Percentiles rank a stretch among this genome's conserved stretches.
Evolutionary conservation across 495 filamentous ascomycete species (phyloP).

Genomic region (Physcia stellaris): DNA sequence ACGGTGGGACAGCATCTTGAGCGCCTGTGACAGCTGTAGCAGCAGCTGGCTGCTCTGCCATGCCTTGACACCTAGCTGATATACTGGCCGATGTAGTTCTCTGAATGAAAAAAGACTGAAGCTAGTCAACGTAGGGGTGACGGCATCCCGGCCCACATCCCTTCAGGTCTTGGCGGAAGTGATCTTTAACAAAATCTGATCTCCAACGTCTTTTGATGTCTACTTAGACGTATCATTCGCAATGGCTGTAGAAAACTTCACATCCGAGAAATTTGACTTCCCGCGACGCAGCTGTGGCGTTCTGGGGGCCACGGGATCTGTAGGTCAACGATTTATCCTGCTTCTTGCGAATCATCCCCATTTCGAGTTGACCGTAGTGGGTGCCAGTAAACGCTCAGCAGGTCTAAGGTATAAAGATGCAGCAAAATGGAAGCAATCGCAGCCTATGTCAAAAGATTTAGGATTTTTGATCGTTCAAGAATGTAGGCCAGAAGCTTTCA

Average conservation of each 20-base stretch:
- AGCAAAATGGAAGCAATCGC: constrained; percentile 70
- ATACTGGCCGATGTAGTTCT: too few species aligned
- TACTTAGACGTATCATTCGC: too few species aligned
- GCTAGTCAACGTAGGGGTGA: too few species aligned
- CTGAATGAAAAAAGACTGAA: too few species aligned
- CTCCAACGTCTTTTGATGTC: too few species aligned
- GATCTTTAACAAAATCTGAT: too few species aligned
- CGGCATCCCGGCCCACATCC: too few species aligned
- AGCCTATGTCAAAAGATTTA: constrained; percentile 52
- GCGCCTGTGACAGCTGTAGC: constrained; percentile 12
- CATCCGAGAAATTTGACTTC: too few species aligned
- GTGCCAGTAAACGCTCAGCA: constrained; percentile 64
- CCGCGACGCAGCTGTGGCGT: too few species aligned
- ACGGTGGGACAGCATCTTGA: constrained; percentile 23
- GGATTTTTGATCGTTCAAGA: constrained; percentile 59
- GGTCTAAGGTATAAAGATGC: constrained; percentile 78
- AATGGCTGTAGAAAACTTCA: too few species aligned
- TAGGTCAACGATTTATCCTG: constrained; percentile 77
- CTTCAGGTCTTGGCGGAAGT: too few species aligned
- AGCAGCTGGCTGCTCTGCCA: constrained; percentile 7
- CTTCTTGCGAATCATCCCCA: constrained; percentile 67
- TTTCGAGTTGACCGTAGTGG: constrained; percentile 61
- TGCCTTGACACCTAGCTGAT: background rate
- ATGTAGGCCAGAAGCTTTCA: constrained; percentile 60
- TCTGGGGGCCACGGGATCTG: constrained; percentile 63